phyloP scores from a whole-genome alignment of 305 asterid genomes.

The Solanum hybrid region DNA sequence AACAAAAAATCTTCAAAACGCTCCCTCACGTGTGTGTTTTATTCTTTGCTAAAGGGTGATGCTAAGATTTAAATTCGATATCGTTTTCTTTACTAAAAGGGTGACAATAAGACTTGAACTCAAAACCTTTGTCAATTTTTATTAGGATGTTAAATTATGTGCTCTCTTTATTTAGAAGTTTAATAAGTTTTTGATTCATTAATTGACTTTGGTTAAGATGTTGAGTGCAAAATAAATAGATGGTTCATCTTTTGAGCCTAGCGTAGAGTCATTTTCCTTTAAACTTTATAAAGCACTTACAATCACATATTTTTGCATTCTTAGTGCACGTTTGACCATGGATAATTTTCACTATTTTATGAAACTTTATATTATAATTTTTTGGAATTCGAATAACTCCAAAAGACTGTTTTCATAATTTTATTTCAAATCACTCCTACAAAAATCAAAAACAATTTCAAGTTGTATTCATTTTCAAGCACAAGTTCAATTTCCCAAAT shows the following conservation, averaged over 20 bases:
- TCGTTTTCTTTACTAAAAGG: neutral
- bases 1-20: neutral
- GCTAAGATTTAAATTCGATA: neutral
- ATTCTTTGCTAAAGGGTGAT: neutral
- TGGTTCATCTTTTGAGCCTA: neutral
- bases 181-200: neutral
- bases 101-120: neutral
- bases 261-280: neutral
- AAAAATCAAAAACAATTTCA: no score
- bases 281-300: neutral
- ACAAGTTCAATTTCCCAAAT: no score
- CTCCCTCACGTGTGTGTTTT: neutral
- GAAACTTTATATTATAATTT: neutral
- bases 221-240: neutral
- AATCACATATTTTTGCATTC: neutral
- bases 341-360: neutral
- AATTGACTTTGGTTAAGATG: neutral
- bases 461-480: neutral
- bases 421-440: neutral
- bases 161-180: neutral
- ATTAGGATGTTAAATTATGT: neutral
- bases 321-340: neutral
- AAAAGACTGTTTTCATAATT: neutral
- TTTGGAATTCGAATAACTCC: neutral
- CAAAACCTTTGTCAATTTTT: neutral